Percentiles rank a stretch among this genome's conserved stretches.
These are phyloP conservation scores for Papilionanthe hybrid DNA, from an alignment of 116 monocot genomes.

Conservation along the genomic window DNA sequence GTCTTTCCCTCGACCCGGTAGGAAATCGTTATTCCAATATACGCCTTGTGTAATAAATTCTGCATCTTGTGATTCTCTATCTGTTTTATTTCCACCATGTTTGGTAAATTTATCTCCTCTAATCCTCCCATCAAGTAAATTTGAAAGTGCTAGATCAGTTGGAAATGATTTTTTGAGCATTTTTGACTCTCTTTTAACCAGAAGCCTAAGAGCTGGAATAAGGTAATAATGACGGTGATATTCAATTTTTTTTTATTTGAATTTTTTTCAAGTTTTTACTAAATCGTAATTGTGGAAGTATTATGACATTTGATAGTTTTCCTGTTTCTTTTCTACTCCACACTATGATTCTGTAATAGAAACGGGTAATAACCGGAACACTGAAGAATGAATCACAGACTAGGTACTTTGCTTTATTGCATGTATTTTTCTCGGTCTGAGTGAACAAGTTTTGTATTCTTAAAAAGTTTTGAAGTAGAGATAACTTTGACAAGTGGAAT, in stretches of 20 bases:
- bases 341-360: neutral
- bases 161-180: neutral
- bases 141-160: neutral
- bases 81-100: neutral
- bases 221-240: neutral
- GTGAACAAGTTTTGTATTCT: neutral
- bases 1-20: conserved; percentile 10
- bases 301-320: neutral
- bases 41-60: neutral
- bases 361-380: neutral
- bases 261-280: neutral
- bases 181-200: neutral
- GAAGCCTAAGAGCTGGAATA: neutral
- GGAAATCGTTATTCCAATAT: neutral
- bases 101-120: neutral
- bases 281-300: neutral
- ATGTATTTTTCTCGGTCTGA: neutral
- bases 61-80: neutral
- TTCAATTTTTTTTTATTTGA: neutral
- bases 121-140: neutral
- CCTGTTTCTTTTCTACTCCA: neutral
- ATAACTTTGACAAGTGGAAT: neutral
- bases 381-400: neutral
- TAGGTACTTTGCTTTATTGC: neutral
- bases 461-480: neutral